Base-by-base conservation (phyloP, 1,284 basidiomycete species). In the Cystobasidium sp. region DNA sequence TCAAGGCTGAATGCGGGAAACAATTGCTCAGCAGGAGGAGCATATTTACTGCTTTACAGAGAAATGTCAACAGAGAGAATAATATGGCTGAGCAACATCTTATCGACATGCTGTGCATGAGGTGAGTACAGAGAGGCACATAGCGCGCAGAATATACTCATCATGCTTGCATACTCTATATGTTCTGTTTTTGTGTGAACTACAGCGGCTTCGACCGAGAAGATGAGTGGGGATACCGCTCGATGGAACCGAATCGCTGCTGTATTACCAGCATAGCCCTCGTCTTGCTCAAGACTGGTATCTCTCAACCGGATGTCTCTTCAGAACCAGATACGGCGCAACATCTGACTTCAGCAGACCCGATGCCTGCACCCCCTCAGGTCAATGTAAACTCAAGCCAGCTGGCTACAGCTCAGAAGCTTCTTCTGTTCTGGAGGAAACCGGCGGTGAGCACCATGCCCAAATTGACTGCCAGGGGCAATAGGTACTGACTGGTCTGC, bases 51-150 rank as follows among this genome's bases (percentile, higher is more conserved):
- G 96, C 96, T 24, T 85, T 99, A 75, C 96, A 99, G 86, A 87
- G 97, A 79, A 99, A 99, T 83, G 94, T 99, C 76, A 97, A 97
- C 85, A 97, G 97, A 86, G 96, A 98, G 85, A 98, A 98, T 83
- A 99, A 99, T 82, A 86, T 97, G 77, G 96, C 96, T 18, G 96
- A 99, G 84, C 96, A 98, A 84, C 96, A 99, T 84, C 85, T 99
- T 78, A 99, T 99, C 83, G 97, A 99, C 84, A 99, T 99, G 96
- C 87, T 99, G 70, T 99, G 97, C 85, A 97, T 98, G 94, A 96
- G 93, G 94, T 94, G 81, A 75, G 86, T 80, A 6, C 16, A n/a
- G 12, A 18, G 6, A 6, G 37, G 41, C 18, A 6, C 4, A 44
- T 18, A 47, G n/a, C n/a, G 5, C 6, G 16, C 58, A 59, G n/a